phyloP scores from a whole-genome alignment of 129 eudicot genomes.

The Ambrosia artemisiifolia region DNA sequence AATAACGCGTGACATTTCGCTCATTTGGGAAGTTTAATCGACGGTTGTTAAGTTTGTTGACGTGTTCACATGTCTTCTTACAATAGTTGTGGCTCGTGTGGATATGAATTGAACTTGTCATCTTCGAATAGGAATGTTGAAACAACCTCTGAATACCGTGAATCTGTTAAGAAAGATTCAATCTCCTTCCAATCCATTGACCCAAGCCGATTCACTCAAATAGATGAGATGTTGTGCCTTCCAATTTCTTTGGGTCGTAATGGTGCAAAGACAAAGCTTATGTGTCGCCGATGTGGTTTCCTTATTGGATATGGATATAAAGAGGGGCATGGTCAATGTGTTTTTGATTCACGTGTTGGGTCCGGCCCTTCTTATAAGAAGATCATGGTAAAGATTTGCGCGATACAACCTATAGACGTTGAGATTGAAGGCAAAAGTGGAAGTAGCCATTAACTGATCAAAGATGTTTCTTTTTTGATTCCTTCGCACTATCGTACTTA shows the following conservation, averaged over 20 bases:
- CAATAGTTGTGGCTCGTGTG: constrained; percentile 73
- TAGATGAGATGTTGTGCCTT: constrained; percentile 52
- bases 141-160: constrained; percentile 42
- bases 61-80: not conserved
- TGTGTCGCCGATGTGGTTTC: constrained; percentile 65
- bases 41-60: not conserved
- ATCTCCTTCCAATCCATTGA: constrained; percentile 58
- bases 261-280: constrained; percentile 57
- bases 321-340: constrained; percentile 48
- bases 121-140: constrained; percentile 44
- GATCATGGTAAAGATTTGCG: constrained; percentile 19
- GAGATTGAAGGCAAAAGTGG: not conserved
- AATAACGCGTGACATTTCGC: not conserved
- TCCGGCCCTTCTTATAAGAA: constrained; percentile 14
- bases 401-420: constrained; percentile 16
- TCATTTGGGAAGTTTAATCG: too few relatives aligned
- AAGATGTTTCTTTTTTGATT: not conserved
- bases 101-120: constrained; percentile 58
- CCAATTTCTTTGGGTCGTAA: constrained; percentile 51
- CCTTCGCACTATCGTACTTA: not conserved
- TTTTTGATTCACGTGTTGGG: constrained; percentile 31
- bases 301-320: constrained; percentile 50
- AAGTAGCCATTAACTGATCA: not conserved
- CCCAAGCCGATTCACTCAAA: constrained; percentile 68
- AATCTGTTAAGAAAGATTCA: constrained; percentile 48